Evolutionary conservation across 495 filamentous ascomycete species (phyloP).

Genomic region (Neurospora pannonica): DNA sequence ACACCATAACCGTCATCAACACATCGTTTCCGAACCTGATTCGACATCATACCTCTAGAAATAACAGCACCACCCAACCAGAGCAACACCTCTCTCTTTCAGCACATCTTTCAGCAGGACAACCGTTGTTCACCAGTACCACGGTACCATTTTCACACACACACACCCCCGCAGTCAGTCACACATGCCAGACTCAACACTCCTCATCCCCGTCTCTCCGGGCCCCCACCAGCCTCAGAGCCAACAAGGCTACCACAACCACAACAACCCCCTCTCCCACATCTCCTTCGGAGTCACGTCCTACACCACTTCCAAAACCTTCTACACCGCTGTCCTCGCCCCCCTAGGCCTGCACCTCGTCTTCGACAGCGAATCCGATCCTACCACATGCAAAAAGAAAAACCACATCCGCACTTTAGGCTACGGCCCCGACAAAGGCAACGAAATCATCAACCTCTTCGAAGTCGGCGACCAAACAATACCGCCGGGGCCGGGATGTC

Average conservation of each 20-base stretch:
- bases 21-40: background rate
- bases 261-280: constrained; percentile 22
- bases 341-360: constrained; percentile 24
- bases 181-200: background rate
- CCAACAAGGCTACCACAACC: too few relatives aligned
- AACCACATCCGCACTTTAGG: constrained; percentile 17
- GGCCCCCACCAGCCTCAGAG: background rate
- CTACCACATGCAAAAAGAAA: background rate
- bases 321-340: constrained; percentile 22
- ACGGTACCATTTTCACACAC: background rate
- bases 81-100: background rate
- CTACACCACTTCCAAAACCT: constrained; percentile 20
- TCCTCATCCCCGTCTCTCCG: background rate
- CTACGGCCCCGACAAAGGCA: constrained; percentile 17
- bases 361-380: constrained; percentile 21
- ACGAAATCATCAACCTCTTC: constrained; percentile 27
- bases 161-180: too few relatives aligned
- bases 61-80: background rate
- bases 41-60: background rate
- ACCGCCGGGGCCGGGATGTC: constrained; percentile 22
- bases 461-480: too few relatives aligned
- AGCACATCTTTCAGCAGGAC: background rate
- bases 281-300: constrained; percentile 24
- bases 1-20: background rate
- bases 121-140: background rate